Percentiles rank a stretch among this genome's conserved stretches.
Conservation (phyloP, 169 alveolate genomes). For the Plasmodium billcollinsi region DNA sequence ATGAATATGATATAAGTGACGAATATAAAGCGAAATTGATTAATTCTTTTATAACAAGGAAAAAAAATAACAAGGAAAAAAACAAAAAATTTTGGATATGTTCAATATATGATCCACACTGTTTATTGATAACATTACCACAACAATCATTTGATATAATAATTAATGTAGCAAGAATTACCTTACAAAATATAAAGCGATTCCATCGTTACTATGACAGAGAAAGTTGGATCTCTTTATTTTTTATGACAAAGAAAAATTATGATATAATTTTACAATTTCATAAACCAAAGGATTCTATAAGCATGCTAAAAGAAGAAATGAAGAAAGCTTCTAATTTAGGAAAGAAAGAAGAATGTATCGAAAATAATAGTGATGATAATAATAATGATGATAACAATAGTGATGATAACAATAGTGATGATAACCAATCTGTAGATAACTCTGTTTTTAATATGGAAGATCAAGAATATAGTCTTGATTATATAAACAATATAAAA, state of each 20-base stretch:
- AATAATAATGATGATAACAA: background rate
- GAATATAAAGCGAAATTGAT: constrained; percentile 32
- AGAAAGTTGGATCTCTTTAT: constrained; percentile 37
- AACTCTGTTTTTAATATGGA: constrained; percentile 5
- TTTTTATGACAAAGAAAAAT: constrained; percentile 11
- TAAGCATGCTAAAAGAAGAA: background rate
- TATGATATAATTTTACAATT: constrained; percentile 35
- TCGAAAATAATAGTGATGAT: background rate
- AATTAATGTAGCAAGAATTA: constrained; percentile 13
- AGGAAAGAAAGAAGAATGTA: background rate
- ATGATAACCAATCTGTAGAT: background rate
- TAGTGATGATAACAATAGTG: background rate
- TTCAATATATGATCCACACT: constrained; percentile 51
- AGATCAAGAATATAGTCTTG: constrained; percentile 2
- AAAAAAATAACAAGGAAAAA: constrained; percentile 17
- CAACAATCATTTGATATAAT: constrained; percentile 15
- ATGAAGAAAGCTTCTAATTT: background rate
- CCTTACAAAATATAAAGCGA: background rate
- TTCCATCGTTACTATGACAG: constrained; percentile 23
- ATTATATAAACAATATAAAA: constrained; percentile 10
- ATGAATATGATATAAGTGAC: constrained; percentile 17
- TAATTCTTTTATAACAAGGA: constrained; percentile 23
- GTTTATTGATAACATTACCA: constrained; percentile 19
- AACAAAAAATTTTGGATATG: constrained; percentile 42
- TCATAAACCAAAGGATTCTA: background rate